phyloP scores from a whole-genome alignment of 306 rosid genomes.

The Crotalaria pallida region DNA sequence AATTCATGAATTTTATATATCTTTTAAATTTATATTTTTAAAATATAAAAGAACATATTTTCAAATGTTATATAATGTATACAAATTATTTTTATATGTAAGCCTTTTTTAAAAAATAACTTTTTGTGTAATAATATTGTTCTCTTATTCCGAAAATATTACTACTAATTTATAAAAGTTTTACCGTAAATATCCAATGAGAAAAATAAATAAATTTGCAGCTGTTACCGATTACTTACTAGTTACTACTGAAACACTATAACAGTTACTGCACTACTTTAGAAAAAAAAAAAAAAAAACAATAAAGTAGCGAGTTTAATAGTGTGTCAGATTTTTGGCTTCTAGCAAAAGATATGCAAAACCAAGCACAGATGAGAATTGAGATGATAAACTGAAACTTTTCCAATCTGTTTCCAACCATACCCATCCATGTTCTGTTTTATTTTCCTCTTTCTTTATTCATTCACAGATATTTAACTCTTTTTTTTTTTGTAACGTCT shows the following conservation, averaged over 20 bases:
- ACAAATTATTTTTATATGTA: no score
- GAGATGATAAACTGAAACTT: no score
- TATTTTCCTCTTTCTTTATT: conserved; percentile 30
- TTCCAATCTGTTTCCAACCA: conserved; percentile 55
- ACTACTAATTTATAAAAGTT: not conserved
- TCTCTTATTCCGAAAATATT: no score
- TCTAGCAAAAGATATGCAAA: conserved; percentile 27
- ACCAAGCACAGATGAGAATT: conserved; percentile 28
- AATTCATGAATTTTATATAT: no score
- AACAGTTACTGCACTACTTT: no score
- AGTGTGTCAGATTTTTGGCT: conserved; percentile 47
- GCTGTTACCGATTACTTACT: not conserved
- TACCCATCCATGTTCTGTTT: conserved; percentile 53
- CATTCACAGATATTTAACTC: conserved; percentile 23
- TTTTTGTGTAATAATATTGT: no score
- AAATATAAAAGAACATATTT: no score
- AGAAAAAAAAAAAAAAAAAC: not conserved
- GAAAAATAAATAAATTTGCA: not conserved
- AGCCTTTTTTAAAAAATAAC: no score
- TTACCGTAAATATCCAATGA: not conserved
- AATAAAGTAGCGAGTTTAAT: conserved; percentile 27
- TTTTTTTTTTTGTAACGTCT: no score
- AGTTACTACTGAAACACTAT: no score
- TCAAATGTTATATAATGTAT: no score
- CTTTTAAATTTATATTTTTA: no score